These are phyloP conservation scores for Castanopsis chinensis DNA, from an alignment of 306 rosid species.

Conservation along the genomic window DNA sequence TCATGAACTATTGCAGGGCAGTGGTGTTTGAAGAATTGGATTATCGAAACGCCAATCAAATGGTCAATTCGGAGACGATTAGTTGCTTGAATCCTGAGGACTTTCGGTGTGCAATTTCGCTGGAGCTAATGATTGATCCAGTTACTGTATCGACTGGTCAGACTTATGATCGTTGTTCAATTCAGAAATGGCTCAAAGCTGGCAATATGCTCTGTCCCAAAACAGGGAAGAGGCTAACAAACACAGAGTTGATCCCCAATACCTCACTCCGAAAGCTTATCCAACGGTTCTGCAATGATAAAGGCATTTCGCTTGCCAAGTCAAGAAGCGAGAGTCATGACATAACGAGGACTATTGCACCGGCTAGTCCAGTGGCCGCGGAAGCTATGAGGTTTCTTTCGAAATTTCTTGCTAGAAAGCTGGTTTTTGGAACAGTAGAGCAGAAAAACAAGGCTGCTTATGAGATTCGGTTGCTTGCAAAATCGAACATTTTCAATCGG, in stretches of 20 bases:
- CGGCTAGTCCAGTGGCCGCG: conserved; percentile 46
- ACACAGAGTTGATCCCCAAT: conserved; percentile 63
- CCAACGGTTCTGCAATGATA: conserved; percentile 43
- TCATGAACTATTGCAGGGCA: conserved; percentile 59
- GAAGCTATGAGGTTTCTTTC: conserved; percentile 59
- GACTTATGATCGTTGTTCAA: conserved; percentile 77
- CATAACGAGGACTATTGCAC: conserved; percentile 29
- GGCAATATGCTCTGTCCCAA: conserved; percentile 74
- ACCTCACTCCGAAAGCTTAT: conserved; percentile 47
- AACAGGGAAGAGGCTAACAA: conserved; percentile 68
- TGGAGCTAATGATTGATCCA: conserved; percentile 78
- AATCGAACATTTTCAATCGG: conserved; percentile 66
- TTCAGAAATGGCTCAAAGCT: conserved; percentile 70
- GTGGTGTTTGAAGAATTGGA: conserved; percentile 56
- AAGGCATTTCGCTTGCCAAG: conserved; percentile 28
- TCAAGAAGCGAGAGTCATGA: conserved; percentile 25
- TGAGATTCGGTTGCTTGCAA: conserved; percentile 64
- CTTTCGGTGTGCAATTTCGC: conserved; percentile 81
- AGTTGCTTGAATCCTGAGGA: conserved; percentile 54
- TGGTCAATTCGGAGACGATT: conserved; percentile 31
- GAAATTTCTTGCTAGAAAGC: conserved; percentile 43
- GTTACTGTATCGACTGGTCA: conserved; percentile 89
- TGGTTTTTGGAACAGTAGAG: conserved; percentile 49
- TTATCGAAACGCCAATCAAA: background rate
- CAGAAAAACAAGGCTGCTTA: conserved; percentile 68